Evolutionary conservation across 208 protist species (phyloP), one percentile per base, ranked within the genome.

Genomic region (Trypanosoma grayi): DNA sequence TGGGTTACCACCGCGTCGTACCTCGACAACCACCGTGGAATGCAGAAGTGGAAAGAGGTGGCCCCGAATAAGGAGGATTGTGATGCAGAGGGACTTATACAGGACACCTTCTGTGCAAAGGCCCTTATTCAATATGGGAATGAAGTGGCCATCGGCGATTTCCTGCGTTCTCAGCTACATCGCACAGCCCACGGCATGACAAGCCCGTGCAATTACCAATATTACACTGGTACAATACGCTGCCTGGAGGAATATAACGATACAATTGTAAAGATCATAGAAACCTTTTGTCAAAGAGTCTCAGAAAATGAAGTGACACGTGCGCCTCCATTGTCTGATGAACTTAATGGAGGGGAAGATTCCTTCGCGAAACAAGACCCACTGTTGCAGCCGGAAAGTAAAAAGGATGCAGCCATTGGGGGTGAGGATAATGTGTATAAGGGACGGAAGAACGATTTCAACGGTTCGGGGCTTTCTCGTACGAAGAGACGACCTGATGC

Each of bases 141-240:
- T 47, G 33, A 70, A 18, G 39, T 33, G 0, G 67, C 63, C 1
- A 83, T 81, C 53, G 67, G 63, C 25, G 54, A 63, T 1, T 83
- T 77, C 41, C 41, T 90, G 33, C 70, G 60, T 40, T 70, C 66
- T 13, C 60, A 75, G 36, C 62, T 88, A 28, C 54, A 70, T 65
- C 75, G 81, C 28, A 72, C 75, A 55, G 79, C 76, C 3, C 70
- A 79, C 54, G 81, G 78, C n/a, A 67, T 86, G 31, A 76, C 65
- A 52, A 55, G 71, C 41, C 72, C 71, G 0, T 51, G 37, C 10
- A 72, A 87, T 11, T 86, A 66, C 61, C 40, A 43, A 28, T 90
- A 79, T 55, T 80, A 66, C 41, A 71, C 70, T n/a, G 75, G 63
- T 52, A 71, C 80, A 10, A 82, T 75, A 62, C 18, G 55, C 36